phyloP scores from a whole-genome alignment of 1,139 yeast species.

The Zhuliangozyma blackwelliae region DNA sequence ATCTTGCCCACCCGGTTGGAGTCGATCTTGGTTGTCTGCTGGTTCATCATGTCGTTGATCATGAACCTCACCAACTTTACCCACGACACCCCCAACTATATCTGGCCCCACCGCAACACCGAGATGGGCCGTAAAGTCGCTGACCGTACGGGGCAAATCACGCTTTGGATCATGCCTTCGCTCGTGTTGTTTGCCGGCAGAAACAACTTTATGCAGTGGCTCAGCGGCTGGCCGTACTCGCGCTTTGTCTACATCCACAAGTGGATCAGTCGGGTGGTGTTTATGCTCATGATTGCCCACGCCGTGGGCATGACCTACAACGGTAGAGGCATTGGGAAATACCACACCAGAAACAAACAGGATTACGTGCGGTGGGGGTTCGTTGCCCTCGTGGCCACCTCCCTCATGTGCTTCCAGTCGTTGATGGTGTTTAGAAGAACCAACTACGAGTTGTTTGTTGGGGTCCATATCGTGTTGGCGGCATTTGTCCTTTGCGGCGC shows the following conservation, averaged over 20 bases:
- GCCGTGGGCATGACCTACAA: constrained; percentile 44
- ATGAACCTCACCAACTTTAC: constrained; percentile 40
- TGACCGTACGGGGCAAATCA: constrained; percentile 55
- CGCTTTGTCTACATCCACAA: constrained; percentile 63
- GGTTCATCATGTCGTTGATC: constrained; percentile 47
- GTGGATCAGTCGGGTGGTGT: constrained; percentile 53
- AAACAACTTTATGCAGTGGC: constrained; percentile 59
- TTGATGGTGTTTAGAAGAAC: constrained; percentile 48
- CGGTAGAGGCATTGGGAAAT: constrained; percentile 32
- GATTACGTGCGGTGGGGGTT: constrained; percentile 54
- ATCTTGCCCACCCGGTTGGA: constrained; percentile 65
- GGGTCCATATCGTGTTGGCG: constrained; percentile 56
- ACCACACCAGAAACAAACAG: constrained; percentile 29
- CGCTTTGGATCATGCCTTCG: constrained; percentile 47
- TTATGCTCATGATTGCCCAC: constrained; percentile 46
- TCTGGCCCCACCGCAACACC: constrained; percentile 24
- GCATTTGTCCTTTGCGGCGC: constrained; percentile 52
- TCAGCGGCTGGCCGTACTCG: constrained; percentile 64
- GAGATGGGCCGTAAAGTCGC: constrained; percentile 56
- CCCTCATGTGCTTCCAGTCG: constrained; percentile 45
- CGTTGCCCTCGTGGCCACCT: constrained; percentile 37
- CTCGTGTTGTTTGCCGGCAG: constrained; percentile 58
- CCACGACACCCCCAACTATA: constrained; percentile 30
- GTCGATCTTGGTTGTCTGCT: constrained; percentile 43
- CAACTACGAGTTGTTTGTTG: constrained; percentile 62